Conservation (phyloP, 345 rosid species). For the Salix caprea region DNA sequence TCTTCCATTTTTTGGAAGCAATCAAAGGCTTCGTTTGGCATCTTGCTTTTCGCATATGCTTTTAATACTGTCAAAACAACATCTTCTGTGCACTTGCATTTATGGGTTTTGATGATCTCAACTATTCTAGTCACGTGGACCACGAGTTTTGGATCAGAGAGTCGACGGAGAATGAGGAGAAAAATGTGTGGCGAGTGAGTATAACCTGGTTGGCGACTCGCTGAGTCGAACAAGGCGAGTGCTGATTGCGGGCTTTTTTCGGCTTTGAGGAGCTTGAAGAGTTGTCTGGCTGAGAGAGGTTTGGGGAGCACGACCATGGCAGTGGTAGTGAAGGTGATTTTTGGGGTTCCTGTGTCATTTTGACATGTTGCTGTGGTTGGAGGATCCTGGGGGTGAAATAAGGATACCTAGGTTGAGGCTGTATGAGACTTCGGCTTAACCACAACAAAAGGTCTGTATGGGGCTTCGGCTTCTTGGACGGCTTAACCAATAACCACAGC, state of each 20-base stretch:
- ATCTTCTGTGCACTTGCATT: slow-evolving; percentile 71
- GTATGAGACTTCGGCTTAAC: no score
- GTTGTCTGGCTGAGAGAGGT: slow-evolving; percentile 48
- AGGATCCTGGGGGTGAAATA: no score
- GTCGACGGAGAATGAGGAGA: slow-evolving; percentile 80
- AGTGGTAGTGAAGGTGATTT: slow-evolving; percentile 5
- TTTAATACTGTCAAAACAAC: slow-evolving; percentile 61
- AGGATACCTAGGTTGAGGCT: no score
- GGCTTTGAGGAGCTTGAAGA: slow-evolving; percentile 61
- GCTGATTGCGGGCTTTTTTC: slow-evolving; percentile 49
- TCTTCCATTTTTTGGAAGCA: slow-evolving; percentile 59
- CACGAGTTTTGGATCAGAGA: slow-evolving; percentile 43
- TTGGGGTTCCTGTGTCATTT: neutral
- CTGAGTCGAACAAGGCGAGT: slow-evolving; percentile 59
- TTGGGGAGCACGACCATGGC: slow-evolving; percentile 59
- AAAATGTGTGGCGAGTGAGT: slow-evolving; percentile 54
- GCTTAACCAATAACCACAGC: no score
- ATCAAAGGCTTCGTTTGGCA: slow-evolving; percentile 59
- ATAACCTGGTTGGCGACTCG: slow-evolving; percentile 48
- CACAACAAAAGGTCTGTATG: no score
- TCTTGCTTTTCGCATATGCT: slow-evolving; percentile 54
- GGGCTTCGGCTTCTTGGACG: no score
- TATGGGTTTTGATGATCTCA: slow-evolving; percentile 48
- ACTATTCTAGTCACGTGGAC: slow-evolving; percentile 48
- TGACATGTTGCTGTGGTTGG: neutral